Evolutionary conservation across 2,329 filamentous ascomycete species (phyloP).

Genomic region (Emericellopsis cladophorae): DNA sequence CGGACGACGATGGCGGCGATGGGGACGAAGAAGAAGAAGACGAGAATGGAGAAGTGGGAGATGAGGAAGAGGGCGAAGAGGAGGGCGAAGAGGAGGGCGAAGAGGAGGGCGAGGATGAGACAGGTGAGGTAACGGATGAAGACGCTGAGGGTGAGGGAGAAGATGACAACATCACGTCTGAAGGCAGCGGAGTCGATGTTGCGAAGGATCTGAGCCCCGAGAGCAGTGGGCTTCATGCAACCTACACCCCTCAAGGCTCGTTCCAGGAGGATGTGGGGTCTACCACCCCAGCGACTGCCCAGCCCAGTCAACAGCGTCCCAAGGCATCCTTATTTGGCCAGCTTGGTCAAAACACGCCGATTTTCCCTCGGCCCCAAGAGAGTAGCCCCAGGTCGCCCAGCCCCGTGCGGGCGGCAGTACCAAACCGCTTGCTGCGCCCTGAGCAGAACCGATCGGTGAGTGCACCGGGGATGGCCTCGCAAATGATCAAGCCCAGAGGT

Average conservation of each 20-base stretch:
- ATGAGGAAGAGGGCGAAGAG: slow-evolving; percentile 23
- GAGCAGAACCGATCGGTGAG: slow-evolving; percentile 46
- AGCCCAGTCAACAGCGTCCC: slow-evolving; percentile 28
- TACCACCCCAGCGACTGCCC: slow-evolving; percentile 13
- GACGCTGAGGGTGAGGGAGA: slow-evolving; percentile 29
- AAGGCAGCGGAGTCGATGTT: slow-evolving; percentile 52
- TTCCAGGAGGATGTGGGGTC: slow-evolving; percentile 35
- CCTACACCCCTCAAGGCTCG: slow-evolving; percentile 45
- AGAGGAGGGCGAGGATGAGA: slow-evolving; percentile 6
- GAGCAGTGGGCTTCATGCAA: slow-evolving; percentile 26
- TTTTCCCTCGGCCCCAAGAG: slow-evolving; percentile 39
- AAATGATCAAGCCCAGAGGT: slow-evolving; percentile 31
- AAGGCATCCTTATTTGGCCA: slow-evolving; percentile 40
- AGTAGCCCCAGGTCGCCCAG: slow-evolving; percentile 62
- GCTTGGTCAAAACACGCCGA: slow-evolving; percentile 32
- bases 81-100: slow-evolving; percentile 8
- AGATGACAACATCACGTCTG: slow-evolving; percentile 34
- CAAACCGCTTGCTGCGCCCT: slow-evolving; percentile 31
- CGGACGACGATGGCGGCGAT: slow-evolving; percentile 4
- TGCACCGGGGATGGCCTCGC: slow-evolving; percentile 45
- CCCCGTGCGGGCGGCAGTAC: slow-evolving; percentile 48
- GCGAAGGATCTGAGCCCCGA: slow-evolving; percentile 49
- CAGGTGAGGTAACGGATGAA: slow-evolving; percentile 13
- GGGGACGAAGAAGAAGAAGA: slow-evolving; percentile 17
- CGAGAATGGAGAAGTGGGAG: slow-evolving; percentile 21